Base-by-base conservation (phyloP, 331 rosid species). In the Acacia concinna region DNA sequence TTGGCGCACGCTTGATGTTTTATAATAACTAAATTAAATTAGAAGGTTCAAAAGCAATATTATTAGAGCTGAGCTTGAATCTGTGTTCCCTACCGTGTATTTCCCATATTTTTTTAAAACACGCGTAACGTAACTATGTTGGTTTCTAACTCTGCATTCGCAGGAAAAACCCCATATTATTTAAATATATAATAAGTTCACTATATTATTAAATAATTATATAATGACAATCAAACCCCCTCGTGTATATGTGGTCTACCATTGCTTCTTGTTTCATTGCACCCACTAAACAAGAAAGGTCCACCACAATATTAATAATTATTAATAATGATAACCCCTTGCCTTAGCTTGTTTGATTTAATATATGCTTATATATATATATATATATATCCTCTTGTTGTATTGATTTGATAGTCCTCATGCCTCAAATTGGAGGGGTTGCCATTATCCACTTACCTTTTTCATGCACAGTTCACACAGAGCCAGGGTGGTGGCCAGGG, bases 61-160 rank as follows among this genome's bases (percentile, higher is more conserved):
- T 78, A 71, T 64, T 79, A 82, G 77, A 1, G 34, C 18, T 41
- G 66, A 75, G 85, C 73, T 66, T 78, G 89, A 66, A 52, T 23
- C 66, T 74, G 46, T 87, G 88, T 81, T 84, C 87, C 85, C 86
- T 44, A 71, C 78, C 23, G 18, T 27, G 83, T 77, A 82, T 66
- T 83, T 80, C 21, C 82, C 78, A 74, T 81, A 11, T 27, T 11
- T 27, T 64, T 67, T 69, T 82, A 76, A 80, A 78, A 13, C 12
- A 17, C n/a, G 76, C 97, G 91, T 89, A 84, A 84, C 87, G 94
- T 91, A 84, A 85, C 86, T 64, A 81, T 91, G 93, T 86, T 89
- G 93, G 87, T 83, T 85, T 91, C 86, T 71, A 87, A 79, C 82
- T 86, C 85, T 34, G 60, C 75, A 59, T 64, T 30, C 4, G 46